Percentiles rank a stretch among this genome's conserved stretches.
These are phyloP conservation scores for Leccinum sublutescens DNA, from an alignment of 768 basidiomycete species.

Conservation along the genomic window DNA sequence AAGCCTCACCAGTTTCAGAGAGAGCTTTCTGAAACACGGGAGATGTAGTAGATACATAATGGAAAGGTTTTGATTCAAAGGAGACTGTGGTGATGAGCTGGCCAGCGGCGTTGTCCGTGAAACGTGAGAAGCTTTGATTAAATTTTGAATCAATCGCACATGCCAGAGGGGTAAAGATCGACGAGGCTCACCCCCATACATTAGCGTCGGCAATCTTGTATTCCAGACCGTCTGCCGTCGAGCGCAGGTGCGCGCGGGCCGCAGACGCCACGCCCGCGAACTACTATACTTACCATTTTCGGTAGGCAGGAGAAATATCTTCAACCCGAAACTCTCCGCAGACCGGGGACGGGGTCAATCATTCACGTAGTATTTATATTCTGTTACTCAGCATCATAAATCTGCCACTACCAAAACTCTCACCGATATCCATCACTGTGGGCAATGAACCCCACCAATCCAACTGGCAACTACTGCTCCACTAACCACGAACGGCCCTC, in stretches of 20 bases:
- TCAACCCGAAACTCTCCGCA: neutral
- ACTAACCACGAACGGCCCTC: conserved; percentile 49
- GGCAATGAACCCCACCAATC: conserved; percentile 47
- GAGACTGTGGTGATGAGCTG: neutral
- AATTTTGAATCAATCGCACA: neutral
- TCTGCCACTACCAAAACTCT: no score
- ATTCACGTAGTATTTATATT: no score
- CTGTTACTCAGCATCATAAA: no score
- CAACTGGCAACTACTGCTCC: conserved; percentile 29
- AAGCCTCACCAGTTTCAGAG: neutral
- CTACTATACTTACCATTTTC: no score
- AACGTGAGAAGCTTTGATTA: neutral
- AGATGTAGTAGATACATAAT: neutral
- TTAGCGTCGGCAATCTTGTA: no score
- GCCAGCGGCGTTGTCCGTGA: neutral
- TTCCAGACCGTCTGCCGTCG: no score
- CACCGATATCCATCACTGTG: conserved; percentile 14
- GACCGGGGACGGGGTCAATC: no score
- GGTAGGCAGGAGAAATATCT: no score
- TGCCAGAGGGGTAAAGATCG: no score
- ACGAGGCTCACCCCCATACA: no score
- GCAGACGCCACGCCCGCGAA: no score
- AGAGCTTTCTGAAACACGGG: neutral
- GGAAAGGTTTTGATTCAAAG: neutral
- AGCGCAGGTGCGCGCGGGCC: no score